These are phyloP conservation scores for Colletotrichum sp. DNA, from an alignment of 2,329 filamentous ascomycete genomes.

Conservation along the genomic window DNA sequence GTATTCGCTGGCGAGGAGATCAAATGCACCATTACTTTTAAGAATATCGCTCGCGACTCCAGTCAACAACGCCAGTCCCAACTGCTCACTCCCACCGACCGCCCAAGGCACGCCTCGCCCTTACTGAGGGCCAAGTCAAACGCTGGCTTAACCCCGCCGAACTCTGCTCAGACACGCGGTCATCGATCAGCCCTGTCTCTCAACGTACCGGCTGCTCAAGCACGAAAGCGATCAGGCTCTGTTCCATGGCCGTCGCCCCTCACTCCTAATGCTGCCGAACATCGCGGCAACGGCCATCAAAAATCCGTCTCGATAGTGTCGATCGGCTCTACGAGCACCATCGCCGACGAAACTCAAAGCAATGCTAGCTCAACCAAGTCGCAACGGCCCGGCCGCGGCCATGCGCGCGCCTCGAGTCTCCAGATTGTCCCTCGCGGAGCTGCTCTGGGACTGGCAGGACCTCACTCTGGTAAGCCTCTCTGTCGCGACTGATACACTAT, in stretches of 20 bases:
- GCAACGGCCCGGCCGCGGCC: slow-evolving; percentile 64
- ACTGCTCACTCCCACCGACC: slow-evolving; percentile 20
- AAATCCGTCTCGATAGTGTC: slow-evolving; percentile 85
- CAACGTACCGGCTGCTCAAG: slow-evolving; percentile 52
- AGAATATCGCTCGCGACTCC: slow-evolving; percentile 70
- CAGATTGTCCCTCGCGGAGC: slow-evolving; percentile 67
- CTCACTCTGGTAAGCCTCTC: slow-evolving; percentile 42
- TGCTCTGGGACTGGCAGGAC: slow-evolving; percentile 28
- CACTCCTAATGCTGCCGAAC: slow-evolving; percentile 30
- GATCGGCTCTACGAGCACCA: slow-evolving; percentile 62
- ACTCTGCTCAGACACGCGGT: slow-evolving; percentile 49
- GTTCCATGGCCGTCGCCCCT: slow-evolving; percentile 48
- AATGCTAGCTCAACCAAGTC: slow-evolving; percentile 47
- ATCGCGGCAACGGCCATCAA: slow-evolving; percentile 66
- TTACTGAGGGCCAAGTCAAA: slow-evolving; percentile 47
- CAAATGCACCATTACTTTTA: slow-evolving; percentile 95
- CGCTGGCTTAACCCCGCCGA: slow-evolving; percentile 51
- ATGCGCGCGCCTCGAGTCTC: slow-evolving; percentile 81
- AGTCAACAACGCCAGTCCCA: slow-evolving; percentile 33
- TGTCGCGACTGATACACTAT: background rate
- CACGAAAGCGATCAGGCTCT: slow-evolving; percentile 51
- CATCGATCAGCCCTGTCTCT: slow-evolving; percentile 74
- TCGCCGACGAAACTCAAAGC: slow-evolving; percentile 48
- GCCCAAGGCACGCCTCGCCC: slow-evolving; percentile 41
- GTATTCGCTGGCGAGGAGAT: slow-evolving; percentile 97